Conservation (phyloP, 2,329 filamentous ascomycete species). For the Dothistroma septosporum region DNA sequence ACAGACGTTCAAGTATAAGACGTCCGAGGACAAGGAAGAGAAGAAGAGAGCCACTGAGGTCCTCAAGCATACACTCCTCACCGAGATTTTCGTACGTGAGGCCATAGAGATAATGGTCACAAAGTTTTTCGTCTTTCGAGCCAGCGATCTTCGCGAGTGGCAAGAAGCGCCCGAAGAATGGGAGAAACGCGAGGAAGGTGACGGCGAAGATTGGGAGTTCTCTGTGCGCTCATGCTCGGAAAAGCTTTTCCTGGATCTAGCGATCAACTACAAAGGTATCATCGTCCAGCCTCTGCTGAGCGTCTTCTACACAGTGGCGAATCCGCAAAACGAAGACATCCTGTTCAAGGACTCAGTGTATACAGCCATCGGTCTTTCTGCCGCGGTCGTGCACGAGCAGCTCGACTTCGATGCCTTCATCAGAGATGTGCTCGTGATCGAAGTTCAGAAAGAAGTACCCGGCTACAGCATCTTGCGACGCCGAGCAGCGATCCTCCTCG, state of each 20-base stretch:
- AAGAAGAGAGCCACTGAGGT: conserved; percentile 64
- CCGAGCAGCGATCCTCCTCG: conserved; percentile 81
- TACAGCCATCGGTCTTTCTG: conserved; percentile 82
- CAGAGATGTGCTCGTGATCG: conserved; percentile 67
- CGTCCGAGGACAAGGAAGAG: conserved; percentile 69
- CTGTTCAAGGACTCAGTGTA: conserved; percentile 92
- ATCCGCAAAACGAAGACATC: conserved; percentile 62
- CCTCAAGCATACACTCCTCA: conserved; percentile 71
- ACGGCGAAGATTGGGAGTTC: conserved; percentile 84
- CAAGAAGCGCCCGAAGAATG: conserved; percentile 92
- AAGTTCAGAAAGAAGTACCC: conserved; percentile 65
- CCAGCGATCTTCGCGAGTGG: conserved; percentile 84
- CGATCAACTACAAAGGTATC: conserved; percentile 81
- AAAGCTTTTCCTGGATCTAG: conserved; percentile 85
- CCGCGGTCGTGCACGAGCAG: conserved; percentile 66
- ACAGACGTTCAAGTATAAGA: conserved; percentile 79
- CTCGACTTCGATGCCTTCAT: conserved; percentile 84
- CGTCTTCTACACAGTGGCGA: conserved; percentile 76
- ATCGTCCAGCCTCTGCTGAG: conserved; percentile 73
- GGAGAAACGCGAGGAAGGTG: conserved; percentile 83
- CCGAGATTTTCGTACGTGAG: conserved; percentile 69
- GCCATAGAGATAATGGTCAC: conserved; percentile 83
- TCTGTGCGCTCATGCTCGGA: conserved; percentile 89
- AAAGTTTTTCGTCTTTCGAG: conserved; percentile 81
- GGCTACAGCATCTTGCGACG: conserved; percentile 80